Base-by-base conservation (phyloP, 2,329 filamentous ascomycete species). In the Cladosporium oxysporum region DNA sequence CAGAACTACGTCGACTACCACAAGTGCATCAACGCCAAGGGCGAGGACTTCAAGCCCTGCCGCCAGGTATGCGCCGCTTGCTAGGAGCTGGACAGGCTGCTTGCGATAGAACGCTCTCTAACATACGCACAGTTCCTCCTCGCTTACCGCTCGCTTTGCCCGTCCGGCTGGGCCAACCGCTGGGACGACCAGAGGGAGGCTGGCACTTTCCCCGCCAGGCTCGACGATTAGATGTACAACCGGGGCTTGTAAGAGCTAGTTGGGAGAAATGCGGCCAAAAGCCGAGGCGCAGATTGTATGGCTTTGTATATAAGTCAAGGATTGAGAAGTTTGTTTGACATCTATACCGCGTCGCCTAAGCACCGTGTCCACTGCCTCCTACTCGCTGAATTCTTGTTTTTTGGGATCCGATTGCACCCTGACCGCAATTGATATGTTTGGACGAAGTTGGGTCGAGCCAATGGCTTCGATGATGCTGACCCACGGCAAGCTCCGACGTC, bases 1-100 rank as follows among this genome's bases (percentile, higher is more conserved):
- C 96, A 99, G 83, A 99, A 99, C 88, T 99, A 99, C 84, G 95
- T 99, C 85, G 95, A 99, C 83, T 98, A 99, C 88, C 92, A 99
- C 90, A 99, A 99, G 88, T 99, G 95, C 87, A 93, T 97, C 83
- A 85, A 90, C 79, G 94, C 93, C 83, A 98, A 98, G 88, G 94
- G 94, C 83, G 94, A 98, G 86, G 93, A 97, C 79, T 98, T 98
- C 82, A 90, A 91, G 76, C 94, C 94, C 72, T 98, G 94, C 91
- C 90, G 90, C 78, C 93, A 97, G 90, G 93, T 97, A 89, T 72
- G 80, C 50, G 33, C 35, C 47, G 18, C 55, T 53, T 16, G 10
- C 53, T 59, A 26, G 47, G 37, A 28, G 29, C 1, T 10, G 12
- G 12, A 12, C 16, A 28, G n/a, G n/a, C 26, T 21, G 6, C 21